A percentile compares a stretch with the other conserved stretches of the same genome.
Evolutionary conservation across 148 eudicot genomes (phyloP).

Genomic region (Fagopyrum esculentum): DNA sequence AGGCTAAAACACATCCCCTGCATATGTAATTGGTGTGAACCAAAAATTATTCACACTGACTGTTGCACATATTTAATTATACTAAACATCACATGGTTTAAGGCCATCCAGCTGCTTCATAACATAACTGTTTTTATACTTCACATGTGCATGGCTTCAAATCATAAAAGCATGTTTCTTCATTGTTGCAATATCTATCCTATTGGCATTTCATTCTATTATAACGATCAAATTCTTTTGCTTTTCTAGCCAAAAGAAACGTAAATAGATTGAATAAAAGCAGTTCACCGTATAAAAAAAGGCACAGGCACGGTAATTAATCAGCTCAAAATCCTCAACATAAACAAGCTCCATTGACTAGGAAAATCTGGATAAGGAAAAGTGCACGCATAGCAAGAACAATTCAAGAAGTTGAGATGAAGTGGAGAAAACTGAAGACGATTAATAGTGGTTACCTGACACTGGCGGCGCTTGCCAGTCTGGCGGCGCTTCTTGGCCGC

Average conservation of each 20-base stretch:
- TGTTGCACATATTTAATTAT: not conserved
- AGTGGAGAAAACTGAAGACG: not conserved
- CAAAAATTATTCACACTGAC: not conserved
- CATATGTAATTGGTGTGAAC: not conserved
- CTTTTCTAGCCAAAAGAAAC: not conserved
- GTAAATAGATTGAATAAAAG: not conserved
- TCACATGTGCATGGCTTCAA: not conserved
- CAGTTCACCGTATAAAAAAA: not conserved
- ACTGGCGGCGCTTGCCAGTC: constrained; percentile 42
- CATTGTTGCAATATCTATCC: not conserved
- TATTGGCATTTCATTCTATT: not conserved
- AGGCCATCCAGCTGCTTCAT: not conserved
- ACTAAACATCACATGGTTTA: not conserved
- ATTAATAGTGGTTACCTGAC: constrained; percentile 47
- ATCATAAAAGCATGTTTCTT: not conserved
- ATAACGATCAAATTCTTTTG: not conserved
- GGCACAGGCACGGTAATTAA: not conserved
- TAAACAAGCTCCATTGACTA: constrained; percentile 7
- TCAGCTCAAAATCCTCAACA: not conserved
- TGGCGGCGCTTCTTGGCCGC: constrained; percentile 47
- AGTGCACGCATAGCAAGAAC: not conserved
- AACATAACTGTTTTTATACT: not conserved
- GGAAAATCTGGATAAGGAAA: not conserved
- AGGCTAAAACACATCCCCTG: constrained; percentile 98
- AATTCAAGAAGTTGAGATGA: not conserved